Evolutionary conservation across 352 stramenopile genomes (phyloP).

Genomic region (Pythium rishiriense): DNA sequence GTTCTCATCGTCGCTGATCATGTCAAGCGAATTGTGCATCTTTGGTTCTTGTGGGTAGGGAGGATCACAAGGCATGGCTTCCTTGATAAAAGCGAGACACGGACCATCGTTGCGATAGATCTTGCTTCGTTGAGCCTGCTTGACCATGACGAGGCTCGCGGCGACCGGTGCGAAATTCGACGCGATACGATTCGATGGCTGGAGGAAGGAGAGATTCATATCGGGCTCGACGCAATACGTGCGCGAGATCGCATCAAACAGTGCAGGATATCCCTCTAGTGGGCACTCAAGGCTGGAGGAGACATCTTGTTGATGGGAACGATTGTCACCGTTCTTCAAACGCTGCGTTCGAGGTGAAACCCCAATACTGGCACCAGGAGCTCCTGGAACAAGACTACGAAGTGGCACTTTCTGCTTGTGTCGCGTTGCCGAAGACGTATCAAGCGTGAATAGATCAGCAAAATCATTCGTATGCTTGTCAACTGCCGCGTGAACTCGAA

Average conservation of each 20-base stretch:
- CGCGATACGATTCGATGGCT: slow-evolving; percentile 74
- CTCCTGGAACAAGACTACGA: background rate
- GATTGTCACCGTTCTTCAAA: slow-evolving; percentile 12
- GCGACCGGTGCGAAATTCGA: slow-evolving; percentile 64
- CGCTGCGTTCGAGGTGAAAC: slow-evolving; percentile 35
- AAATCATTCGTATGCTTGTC: background rate
- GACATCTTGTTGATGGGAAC: background rate
- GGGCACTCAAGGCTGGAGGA: background rate
- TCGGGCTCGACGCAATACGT: slow-evolving; percentile 77
- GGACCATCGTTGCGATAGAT: background rate
- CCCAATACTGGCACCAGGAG: background rate
- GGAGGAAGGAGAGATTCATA: slow-evolving; percentile 49
- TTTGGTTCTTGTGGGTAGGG: slow-evolving; percentile 1
- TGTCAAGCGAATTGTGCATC: background rate
- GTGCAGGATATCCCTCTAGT: slow-evolving; percentile 14
- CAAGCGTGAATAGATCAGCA: slow-evolving; percentile 15
- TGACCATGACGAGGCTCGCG: slow-evolving; percentile 44
- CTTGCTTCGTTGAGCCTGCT: slow-evolving; percentile 4
- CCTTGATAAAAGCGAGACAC: slow-evolving; percentile 10
- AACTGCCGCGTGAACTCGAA: slow-evolving; percentile 12
- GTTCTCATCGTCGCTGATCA: background rate
- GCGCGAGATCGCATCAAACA: slow-evolving; percentile 70
- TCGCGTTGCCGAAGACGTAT: background rate
- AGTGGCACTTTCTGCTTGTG: background rate
- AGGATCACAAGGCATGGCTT: slow-evolving; percentile 14